Conservation (phyloP, 164 flowering plant genomes). For the Warburgia ugandensis region DNA sequence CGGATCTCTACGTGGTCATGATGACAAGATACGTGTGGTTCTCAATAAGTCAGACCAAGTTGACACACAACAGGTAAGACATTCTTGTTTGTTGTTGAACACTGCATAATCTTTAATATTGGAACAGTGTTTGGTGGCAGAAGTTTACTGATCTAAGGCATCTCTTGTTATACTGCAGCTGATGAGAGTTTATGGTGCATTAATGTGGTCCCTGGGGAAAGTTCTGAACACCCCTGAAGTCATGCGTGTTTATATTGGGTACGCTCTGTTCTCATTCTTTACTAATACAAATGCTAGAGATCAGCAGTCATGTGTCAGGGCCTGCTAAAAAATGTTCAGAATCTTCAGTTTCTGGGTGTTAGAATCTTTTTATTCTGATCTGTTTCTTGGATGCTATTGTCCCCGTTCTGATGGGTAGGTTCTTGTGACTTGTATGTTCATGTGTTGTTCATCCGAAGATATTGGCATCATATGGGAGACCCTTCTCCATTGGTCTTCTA, state of each 20-base stretch:
- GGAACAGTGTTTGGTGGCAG: background rate
- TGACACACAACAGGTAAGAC: slow-evolving; percentile 88
- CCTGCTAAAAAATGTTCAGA: too few relatives aligned
- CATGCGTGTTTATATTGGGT: slow-evolving; percentile 92
- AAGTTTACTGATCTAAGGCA: background rate
- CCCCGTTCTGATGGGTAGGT: too few relatives aligned
- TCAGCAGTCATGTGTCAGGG: too few relatives aligned
- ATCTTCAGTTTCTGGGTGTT: too few relatives aligned
- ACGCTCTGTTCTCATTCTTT: slow-evolving; percentile 12
- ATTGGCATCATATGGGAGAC: too few relatives aligned
- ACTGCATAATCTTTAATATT: background rate
- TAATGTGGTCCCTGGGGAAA: slow-evolving; percentile 99
- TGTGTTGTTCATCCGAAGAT: too few relatives aligned
- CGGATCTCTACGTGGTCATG: slow-evolving; percentile 89
- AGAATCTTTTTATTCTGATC: too few relatives aligned
- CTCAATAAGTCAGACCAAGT: slow-evolving; percentile 97
- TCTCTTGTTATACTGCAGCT: slow-evolving; percentile 23
- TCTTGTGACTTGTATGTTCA: too few relatives aligned
- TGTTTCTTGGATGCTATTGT: too few relatives aligned
- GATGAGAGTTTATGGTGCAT: slow-evolving; percentile 90
- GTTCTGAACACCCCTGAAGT: slow-evolving; percentile 95
- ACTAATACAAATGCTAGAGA: too few relatives aligned
- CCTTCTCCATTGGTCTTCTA: too few relatives aligned
- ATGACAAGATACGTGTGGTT: slow-evolving; percentile 96
- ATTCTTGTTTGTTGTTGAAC: background rate